phyloP scores from a whole-genome alignment of 2,329 filamentous ascomycete genomes.

The Pezicula neosporulosa region DNA sequence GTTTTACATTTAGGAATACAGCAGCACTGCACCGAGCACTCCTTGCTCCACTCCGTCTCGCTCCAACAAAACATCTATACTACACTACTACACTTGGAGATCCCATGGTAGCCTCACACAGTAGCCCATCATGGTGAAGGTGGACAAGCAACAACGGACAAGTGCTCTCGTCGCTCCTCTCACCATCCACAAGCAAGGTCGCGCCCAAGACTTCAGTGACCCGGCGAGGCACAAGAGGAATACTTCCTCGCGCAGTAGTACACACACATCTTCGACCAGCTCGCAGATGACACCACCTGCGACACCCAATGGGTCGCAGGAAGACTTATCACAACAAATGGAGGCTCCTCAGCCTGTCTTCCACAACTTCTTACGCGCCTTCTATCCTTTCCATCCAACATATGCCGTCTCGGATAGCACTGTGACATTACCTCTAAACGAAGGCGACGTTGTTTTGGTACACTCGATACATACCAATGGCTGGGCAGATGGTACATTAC shows the following conservation, averaged over 20 bases:
- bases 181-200: conserved; percentile 43
- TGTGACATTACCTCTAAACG: conserved; percentile 82
- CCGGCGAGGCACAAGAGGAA: conserved; percentile 37
- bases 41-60: not conserved
- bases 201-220: conserved; percentile 26
- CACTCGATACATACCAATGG: conserved; percentile 98
- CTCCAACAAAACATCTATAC: conserved; percentile 1
- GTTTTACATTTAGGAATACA: conserved; percentile 1
- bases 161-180: conserved; percentile 61
- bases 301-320: conserved; percentile 67
- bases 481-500: conserved; percentile 92
- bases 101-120: conserved; percentile 22
- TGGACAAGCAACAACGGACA: conserved; percentile 38
- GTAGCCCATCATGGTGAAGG: conserved; percentile 28
- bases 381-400: conserved; percentile 85
- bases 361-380: conserved; percentile 91
- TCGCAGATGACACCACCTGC: conserved; percentile 72
- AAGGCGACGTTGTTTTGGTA: conserved; percentile 89
- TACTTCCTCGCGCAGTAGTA: conserved; percentile 35
- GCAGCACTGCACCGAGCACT: not conserved
- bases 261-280: conserved; percentile 18
- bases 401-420: conserved; percentile 77
- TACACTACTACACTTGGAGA: not conserved
- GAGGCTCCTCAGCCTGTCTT: conserved; percentile 62
- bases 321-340: conserved; percentile 41